Conservation (phyloP, 306 rosid species). For the Corylus heterophylla region DNA sequence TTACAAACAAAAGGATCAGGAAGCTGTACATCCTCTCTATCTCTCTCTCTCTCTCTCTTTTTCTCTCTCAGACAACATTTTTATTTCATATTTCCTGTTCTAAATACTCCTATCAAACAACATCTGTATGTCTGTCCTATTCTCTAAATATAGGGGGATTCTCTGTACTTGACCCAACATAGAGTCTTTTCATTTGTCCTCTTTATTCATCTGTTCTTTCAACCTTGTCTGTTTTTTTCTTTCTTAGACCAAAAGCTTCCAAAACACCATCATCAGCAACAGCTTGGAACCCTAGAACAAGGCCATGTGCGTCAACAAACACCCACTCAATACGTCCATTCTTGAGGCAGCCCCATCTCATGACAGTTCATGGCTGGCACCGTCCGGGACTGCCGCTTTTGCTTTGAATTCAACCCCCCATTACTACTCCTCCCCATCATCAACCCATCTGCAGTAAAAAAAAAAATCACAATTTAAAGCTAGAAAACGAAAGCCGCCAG, state of each 20-base stretch:
- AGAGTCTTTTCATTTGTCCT: background rate
- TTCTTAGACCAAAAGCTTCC: constrained; percentile 7
- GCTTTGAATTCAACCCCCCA: constrained; percentile 40
- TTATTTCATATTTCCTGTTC: too few relatives aligned
- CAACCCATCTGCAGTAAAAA: constrained; percentile 30
- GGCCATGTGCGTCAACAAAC: background rate
- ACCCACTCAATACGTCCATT: constrained; percentile 74
- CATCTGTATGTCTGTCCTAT: constrained; percentile 10
- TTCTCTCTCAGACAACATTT: too few relatives aligned
- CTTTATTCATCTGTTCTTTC: constrained; percentile 14
- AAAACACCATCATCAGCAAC: constrained; percentile 4
- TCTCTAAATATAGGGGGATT: constrained; percentile 2
- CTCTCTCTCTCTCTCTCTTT: too few relatives aligned
- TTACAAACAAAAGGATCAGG: too few relatives aligned
- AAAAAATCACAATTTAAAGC: background rate
- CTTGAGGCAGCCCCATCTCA: constrained; percentile 69
- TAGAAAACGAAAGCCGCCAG: background rate
- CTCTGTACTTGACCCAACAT: constrained; percentile 16
- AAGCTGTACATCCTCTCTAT: too few relatives aligned
- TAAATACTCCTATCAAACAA: too few relatives aligned
- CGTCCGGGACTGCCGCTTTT: constrained; percentile 31
- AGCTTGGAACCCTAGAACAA: background rate
- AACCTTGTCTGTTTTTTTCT: background rate
- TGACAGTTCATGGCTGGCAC: constrained; percentile 30
- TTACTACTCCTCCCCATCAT: constrained; percentile 33